These are phyloP conservation scores for Dysphania ambrosioides DNA, from an alignment of 148 eudicot genomes.

Conservation along the genomic window DNA sequence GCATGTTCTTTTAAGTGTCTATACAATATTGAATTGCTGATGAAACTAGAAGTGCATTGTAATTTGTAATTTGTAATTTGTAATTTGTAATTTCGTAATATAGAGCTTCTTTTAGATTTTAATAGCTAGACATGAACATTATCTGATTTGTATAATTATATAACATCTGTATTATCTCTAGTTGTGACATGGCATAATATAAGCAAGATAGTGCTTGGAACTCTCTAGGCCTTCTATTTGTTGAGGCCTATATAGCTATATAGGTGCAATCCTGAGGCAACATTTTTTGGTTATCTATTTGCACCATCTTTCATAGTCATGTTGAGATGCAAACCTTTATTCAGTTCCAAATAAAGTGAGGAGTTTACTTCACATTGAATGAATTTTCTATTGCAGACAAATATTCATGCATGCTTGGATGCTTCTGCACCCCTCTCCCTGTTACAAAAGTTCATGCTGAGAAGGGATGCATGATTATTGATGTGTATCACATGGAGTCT, in stretches of 20 bases:
- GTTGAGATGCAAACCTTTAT: background rate
- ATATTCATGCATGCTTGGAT: too few species aligned
- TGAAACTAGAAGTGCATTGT: too few species aligned
- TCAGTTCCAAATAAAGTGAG: background rate
- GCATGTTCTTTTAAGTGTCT: conserved; percentile 1
- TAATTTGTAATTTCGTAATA: too few species aligned
- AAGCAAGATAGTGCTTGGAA: background rate
- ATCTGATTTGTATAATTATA: background rate
- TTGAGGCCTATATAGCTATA: too few species aligned
- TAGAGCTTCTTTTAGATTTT: background rate
- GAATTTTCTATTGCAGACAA: too few species aligned
- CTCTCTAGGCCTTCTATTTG: background rate
- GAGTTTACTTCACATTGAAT: too few species aligned
- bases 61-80: too few species aligned
- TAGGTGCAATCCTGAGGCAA: background rate
- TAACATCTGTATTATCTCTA: background rate
- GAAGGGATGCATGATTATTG: too few species aligned
- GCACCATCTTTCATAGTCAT: background rate
- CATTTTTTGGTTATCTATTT: background rate
- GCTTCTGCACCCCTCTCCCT: too few species aligned
- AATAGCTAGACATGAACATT: background rate
- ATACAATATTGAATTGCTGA: too few species aligned
- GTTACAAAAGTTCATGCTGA: too few species aligned
- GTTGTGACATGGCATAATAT: background rate
- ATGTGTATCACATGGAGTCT: too few species aligned